Conservation (phyloP, 345 rosid genomes). For the Eucalyptus polybractea region DNA sequence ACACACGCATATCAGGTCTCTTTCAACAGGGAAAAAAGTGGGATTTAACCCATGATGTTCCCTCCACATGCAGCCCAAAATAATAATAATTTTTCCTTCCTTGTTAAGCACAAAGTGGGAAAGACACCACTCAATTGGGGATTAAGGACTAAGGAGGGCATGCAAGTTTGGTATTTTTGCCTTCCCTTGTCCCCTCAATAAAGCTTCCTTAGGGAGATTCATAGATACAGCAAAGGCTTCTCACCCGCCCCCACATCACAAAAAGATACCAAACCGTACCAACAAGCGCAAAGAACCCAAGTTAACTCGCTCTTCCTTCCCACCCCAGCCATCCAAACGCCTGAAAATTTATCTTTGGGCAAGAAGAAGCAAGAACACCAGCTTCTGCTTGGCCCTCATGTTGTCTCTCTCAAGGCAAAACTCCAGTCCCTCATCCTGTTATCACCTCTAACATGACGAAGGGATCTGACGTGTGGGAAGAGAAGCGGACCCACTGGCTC, state of each 20-base stretch:
- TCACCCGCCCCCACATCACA: background rate
- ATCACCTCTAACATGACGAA: background rate
- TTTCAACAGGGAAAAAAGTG: background rate
- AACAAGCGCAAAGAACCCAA: slow-evolving; percentile 23
- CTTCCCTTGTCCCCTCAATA: background rate
- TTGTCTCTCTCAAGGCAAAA: slow-evolving; percentile 2
- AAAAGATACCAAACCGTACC: slow-evolving; percentile 76
- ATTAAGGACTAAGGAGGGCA: background rate
- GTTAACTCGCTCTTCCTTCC: background rate
- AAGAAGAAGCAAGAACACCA: background rate
- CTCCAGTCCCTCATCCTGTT: background rate
- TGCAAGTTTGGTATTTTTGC: slow-evolving; percentile 23
- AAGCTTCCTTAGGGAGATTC: background rate
- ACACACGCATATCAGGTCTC: background rate
- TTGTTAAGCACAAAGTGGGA: background rate
- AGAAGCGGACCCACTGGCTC: slow-evolving; percentile 21
- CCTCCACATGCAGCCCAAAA: background rate
- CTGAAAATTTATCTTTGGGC: background rate
- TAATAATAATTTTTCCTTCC: background rate
- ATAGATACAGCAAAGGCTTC: background rate
- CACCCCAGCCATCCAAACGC: background rate
- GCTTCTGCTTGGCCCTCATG: slow-evolving; percentile 2
- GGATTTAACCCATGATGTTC: background rate
- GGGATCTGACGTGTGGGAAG: fast-evolving
- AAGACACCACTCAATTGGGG: background rate